Conservation (phyloP, 192 early-diverging fungal genomes). For the Martensiomyces pterosporus region DNA sequence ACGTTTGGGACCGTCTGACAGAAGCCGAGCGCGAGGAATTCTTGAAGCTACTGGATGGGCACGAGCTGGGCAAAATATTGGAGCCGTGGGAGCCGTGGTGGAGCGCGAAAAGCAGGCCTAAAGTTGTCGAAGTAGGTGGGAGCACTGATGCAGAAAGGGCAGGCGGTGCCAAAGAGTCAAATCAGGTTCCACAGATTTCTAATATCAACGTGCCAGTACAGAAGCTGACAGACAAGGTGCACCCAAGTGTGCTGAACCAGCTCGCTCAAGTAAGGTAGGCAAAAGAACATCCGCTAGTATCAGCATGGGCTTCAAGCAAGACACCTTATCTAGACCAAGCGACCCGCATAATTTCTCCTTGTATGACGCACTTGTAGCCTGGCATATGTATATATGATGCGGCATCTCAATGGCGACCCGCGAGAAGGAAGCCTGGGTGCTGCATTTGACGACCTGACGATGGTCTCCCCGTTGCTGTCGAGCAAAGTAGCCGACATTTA, state of each 20-base stretch:
- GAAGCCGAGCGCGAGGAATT: conserved; percentile 21
- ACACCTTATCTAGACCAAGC: too few species aligned
- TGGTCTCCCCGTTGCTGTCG: conserved; percentile 19
- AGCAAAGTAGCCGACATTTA: conserved; percentile 26
- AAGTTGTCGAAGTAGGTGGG: conserved; percentile 9
- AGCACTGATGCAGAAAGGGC: not conserved
- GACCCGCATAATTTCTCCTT: too few species aligned
- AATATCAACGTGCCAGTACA: conserved; percentile 29
- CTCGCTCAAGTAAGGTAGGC: conserved; percentile 28
- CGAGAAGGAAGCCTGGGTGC: conserved; percentile 8
- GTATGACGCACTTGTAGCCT: conserved; percentile 10
- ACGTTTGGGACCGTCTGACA: conserved; percentile 30
- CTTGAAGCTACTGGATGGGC: conserved; percentile 10
- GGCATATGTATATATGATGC: conserved; percentile 47
- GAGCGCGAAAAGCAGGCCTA: not conserved
- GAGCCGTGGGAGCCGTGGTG: conserved; percentile 43
- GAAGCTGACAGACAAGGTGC: conserved; percentile 23
- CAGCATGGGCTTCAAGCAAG: too few species aligned
- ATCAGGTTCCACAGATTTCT: conserved; percentile 8
- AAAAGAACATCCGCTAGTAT: too few species aligned
- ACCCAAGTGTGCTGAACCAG: conserved; percentile 45
- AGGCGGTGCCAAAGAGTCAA: not conserved
- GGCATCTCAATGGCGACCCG: conserved; percentile 37
- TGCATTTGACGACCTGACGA: conserved; percentile 14
- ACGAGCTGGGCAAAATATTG: conserved; percentile 15